Conservation (phyloP, 2,329 filamentous ascomycete genomes). For the Dichotomopilus funicola region DNA sequence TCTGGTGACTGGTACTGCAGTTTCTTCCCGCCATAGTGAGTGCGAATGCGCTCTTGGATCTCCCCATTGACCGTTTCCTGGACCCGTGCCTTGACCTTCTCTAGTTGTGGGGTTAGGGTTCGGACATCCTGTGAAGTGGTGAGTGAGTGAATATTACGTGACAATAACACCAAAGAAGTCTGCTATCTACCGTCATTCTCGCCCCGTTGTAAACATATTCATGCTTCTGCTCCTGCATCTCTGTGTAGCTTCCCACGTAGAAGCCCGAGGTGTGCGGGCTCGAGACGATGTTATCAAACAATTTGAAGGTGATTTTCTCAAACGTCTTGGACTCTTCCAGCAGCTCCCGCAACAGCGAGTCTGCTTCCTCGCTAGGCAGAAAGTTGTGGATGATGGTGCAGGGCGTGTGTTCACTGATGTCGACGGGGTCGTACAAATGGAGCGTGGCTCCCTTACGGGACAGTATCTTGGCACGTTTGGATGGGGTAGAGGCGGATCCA, state of each 20-base stretch:
- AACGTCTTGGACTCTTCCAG: constrained; percentile 67
- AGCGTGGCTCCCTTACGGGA: constrained; percentile 76
- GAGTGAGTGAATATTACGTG: background rate
- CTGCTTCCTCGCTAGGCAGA: constrained; percentile 63
- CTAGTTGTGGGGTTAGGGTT: constrained; percentile 67
- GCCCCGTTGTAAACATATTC: constrained; percentile 85
- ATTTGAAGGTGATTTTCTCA: constrained; percentile 65
- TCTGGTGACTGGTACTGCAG: constrained; percentile 68
- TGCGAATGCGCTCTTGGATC: constrained; percentile 62
- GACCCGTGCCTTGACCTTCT: constrained; percentile 61
- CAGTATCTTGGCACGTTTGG: constrained; percentile 39
- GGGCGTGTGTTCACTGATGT: constrained; percentile 76
- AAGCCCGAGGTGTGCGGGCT: constrained; percentile 80
- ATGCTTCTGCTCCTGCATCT: constrained; percentile 62
- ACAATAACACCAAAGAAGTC: background rate
- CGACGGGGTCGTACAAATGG: constrained; percentile 73
- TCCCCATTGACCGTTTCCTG: constrained; percentile 70
- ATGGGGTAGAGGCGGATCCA: constrained; percentile 9
- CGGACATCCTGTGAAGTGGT: constrained; percentile 59
- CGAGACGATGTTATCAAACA: constrained; percentile 81
- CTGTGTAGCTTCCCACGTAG: constrained; percentile 69
- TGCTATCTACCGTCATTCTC: constrained; percentile 49
- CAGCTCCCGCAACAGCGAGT: constrained; percentile 67
- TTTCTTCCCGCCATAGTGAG: constrained; percentile 62
- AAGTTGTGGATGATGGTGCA: constrained; percentile 94